phyloP scores from a whole-genome alignment of 2,329 filamentous ascomycete species.

The Monilinia laxa region DNA sequence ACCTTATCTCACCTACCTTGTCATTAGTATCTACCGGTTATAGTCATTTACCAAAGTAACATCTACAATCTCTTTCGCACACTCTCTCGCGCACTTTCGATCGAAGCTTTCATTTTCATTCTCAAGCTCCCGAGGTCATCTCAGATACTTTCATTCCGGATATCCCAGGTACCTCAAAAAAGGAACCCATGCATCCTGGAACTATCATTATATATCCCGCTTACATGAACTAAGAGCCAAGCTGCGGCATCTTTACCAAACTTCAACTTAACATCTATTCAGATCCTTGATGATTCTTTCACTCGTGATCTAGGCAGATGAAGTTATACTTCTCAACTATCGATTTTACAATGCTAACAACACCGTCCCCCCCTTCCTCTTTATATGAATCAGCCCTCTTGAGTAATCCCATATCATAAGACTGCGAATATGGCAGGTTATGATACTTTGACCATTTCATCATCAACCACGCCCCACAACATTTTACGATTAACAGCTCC shows the following conservation, averaged over 20 bases:
- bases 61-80: not conserved
- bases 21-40: no score
- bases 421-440: constrained; percentile 28
- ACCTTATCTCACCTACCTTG: no score
- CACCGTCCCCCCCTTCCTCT: not conserved
- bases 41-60: not conserved
- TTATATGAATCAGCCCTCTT: constrained; percentile 7
- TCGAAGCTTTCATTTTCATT: not conserved
- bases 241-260: constrained; percentile 18
- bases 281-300: constrained; percentile 6
- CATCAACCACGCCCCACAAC: constrained; percentile 30
- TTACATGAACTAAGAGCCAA: constrained; percentile 21
- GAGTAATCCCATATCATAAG: constrained; percentile 10
- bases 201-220: constrained; percentile 1
- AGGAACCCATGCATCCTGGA: not conserved
- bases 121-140: not conserved
- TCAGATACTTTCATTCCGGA: not conserved
- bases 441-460: constrained; percentile 26
- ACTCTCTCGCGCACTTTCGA: no score
- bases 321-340: constrained; percentile 17
- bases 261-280: constrained; percentile 7
- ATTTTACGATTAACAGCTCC: constrained; percentile 35
- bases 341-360: constrained; percentile 19
- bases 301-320: not conserved
- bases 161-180: not conserved